Conservation (phyloP, 2,329 filamentous ascomycete genomes). For the Penicillium sp. region DNA sequence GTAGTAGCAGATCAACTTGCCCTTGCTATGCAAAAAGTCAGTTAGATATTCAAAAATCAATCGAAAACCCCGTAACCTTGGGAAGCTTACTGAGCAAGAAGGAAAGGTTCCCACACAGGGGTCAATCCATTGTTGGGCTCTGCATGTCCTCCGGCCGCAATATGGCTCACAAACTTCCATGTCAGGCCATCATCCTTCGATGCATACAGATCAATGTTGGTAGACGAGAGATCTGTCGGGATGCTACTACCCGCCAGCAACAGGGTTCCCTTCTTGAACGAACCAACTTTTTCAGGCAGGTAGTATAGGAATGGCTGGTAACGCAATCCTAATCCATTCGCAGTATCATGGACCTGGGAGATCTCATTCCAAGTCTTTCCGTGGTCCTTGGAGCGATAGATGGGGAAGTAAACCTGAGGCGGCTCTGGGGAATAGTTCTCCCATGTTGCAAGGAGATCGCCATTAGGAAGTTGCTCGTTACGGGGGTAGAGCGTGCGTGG, state of each 20-base stretch:
- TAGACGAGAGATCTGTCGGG: conserved; percentile 56
- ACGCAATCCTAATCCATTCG: conserved; percentile 63
- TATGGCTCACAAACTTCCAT: conserved; percentile 67
- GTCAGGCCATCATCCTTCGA: conserved; percentile 59
- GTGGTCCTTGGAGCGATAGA: conserved; percentile 52
- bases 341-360: conserved; percentile 62
- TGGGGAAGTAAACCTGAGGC: conserved; percentile 54
- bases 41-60: conserved; percentile 1
- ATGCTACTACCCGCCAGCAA: conserved; percentile 60
- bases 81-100: conserved; percentile 50
- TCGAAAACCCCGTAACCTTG: neutral
- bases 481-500: conserved; percentile 55
- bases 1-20: conserved; percentile 65
- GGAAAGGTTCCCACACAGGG: conserved; percentile 71
- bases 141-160: conserved; percentile 64
- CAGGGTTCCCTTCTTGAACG: conserved; percentile 62
- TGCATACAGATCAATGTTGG: conserved; percentile 69
- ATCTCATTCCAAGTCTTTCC: conserved; percentile 63
- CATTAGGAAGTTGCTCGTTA: conserved; percentile 46
- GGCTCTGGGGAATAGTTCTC: conserved; percentile 57
- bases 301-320: conserved; percentile 70
- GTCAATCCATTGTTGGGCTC: conserved; percentile 63
- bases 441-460: conserved; percentile 54
- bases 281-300: conserved; percentile 58
- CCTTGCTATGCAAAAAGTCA: conserved; percentile 37